phyloP scores from a whole-genome alignment of 2,329 filamentous ascomycete genomes.

The Lecanicillium sp. region DNA sequence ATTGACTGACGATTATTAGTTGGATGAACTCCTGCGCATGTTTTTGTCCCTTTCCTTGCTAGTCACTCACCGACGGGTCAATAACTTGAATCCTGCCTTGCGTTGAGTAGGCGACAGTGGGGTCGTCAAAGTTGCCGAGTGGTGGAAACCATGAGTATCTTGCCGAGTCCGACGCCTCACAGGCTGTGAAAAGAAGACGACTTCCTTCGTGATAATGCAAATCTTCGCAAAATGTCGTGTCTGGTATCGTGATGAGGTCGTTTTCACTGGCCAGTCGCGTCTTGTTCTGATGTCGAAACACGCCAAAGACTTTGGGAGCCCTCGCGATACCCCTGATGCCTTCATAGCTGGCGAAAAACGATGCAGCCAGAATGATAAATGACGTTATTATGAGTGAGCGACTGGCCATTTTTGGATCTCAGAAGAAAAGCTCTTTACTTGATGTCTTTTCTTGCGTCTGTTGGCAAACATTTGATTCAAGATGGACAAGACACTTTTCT shows the following conservation, averaged over 20 bases:
- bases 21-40: too few relatives aligned
- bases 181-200: slow-evolving; percentile 46
- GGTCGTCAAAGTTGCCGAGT: slow-evolving; percentile 30
- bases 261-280: slow-evolving; percentile 10
- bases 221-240: slow-evolving; percentile 52
- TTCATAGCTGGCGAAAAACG: slow-evolving; percentile 1
- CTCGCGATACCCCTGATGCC: slow-evolving; percentile 1
- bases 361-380: slow-evolving; percentile 4
- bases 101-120: slow-evolving; percentile 23
- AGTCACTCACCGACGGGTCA: slow-evolving; percentile 37
- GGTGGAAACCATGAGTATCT: slow-evolving; percentile 46
- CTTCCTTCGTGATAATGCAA: slow-evolving; percentile 44
- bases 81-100: slow-evolving; percentile 43
- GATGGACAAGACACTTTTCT: too few relatives aligned
- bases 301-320: slow-evolving; percentile 15
- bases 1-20: slow-evolving; percentile 26
- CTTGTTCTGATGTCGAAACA: slow-evolving; percentile 18
- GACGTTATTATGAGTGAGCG: too few relatives aligned
- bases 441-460: too few relatives aligned
- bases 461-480: too few relatives aligned
- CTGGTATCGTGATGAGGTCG: slow-evolving; percentile 33
- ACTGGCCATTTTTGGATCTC: too few relatives aligned
- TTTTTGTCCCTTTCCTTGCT: too few relatives aligned
- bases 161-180: slow-evolving; percentile 33
- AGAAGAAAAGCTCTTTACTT: too few relatives aligned